A percentile compares a stretch with the other conserved stretches of the same genome.
These are phyloP conservation scores for Aspergillus candidus DNA, from an alignment of 2,329 filamentous ascomycete genomes.

Conservation along the genomic window DNA sequence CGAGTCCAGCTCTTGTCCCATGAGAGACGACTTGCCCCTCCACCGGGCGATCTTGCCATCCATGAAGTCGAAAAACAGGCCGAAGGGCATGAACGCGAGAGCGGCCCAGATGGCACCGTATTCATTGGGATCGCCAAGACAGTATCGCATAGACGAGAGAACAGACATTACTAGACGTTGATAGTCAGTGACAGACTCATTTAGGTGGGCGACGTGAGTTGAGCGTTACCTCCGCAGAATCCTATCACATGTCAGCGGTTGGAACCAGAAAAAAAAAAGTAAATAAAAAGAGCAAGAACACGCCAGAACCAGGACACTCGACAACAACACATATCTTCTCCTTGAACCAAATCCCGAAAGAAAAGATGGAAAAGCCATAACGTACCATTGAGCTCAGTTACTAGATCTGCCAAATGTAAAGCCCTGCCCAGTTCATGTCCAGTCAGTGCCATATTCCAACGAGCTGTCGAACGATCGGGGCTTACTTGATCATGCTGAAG, in stretches of 20 bases:
- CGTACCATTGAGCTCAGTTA: slow-evolving; percentile 46
- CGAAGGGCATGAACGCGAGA: slow-evolving; percentile 81
- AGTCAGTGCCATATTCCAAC: slow-evolving; percentile 8
- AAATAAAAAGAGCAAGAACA: slow-evolving; percentile 9
- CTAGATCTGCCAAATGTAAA: slow-evolving; percentile 46
- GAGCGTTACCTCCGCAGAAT: slow-evolving; percentile 43
- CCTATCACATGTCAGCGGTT: slow-evolving; percentile 22
- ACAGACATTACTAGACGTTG: slow-evolving; percentile 69
- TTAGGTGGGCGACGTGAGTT: neutral
- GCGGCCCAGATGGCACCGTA: slow-evolving; percentile 71
- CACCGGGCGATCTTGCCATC: slow-evolving; percentile 94
- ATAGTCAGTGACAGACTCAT: slow-evolving; percentile 13
- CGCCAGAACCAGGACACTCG: too few relatives aligned
- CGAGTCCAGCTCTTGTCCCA: slow-evolving; percentile 97
- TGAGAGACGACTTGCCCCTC: slow-evolving; percentile 93
- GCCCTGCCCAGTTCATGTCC: slow-evolving; percentile 28
- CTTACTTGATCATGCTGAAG: slow-evolving; percentile 47
- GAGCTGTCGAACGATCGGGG: slow-evolving; percentile 5
- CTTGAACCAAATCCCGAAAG: too few relatives aligned
- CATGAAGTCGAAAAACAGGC: slow-evolving; percentile 96
- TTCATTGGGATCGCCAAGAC: slow-evolving; percentile 62
- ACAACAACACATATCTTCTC: too few relatives aligned
- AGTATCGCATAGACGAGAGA: slow-evolving; percentile 91
- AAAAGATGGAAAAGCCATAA: too few relatives aligned
- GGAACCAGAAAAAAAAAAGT: neutral